A percentile compares a stretch with the other conserved stretches of the same genome.
These are phyloP conservation scores for Ascoidea tarda DNA, from an alignment of 805 yeast species.

Conservation along the genomic window DNA sequence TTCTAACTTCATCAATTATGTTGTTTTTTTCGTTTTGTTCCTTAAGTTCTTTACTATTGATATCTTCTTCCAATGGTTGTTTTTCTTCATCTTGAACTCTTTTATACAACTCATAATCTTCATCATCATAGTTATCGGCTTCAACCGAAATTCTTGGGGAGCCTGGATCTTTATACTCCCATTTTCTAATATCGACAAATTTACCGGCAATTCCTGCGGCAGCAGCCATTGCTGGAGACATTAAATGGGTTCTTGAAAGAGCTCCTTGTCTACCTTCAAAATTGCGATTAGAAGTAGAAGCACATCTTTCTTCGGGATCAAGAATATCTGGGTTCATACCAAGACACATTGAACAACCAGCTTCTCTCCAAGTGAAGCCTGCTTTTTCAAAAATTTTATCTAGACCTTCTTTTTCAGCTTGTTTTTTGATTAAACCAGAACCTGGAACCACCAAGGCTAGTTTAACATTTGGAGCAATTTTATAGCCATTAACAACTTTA, in stretches of 20 bases:
- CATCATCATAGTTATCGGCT: slow-evolving; percentile 20
- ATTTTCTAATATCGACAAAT: slow-evolving; percentile 81
- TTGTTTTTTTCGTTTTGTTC: slow-evolving; percentile 30
- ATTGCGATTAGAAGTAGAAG: slow-evolving; percentile 96
- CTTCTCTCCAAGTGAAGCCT: slow-evolving; percentile 98
- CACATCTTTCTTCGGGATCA: slow-evolving; percentile 93
- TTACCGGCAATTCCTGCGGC: slow-evolving; percentile 93
- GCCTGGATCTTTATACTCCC: slow-evolving; percentile 45
- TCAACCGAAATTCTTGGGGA: slow-evolving; percentile 37
- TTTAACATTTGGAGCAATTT: slow-evolving; percentile 69
- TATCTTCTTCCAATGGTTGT: slow-evolving; percentile 37
- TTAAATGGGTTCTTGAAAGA: slow-evolving; percentile 83
- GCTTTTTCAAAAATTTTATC: slow-evolving; percentile 84
- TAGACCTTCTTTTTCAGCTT: slow-evolving; percentile 91
- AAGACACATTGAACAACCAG: slow-evolving; percentile 98
- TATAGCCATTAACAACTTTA: slow-evolving; percentile 76
- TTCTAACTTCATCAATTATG: slow-evolving; percentile 36
- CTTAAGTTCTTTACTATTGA: slow-evolving; percentile 23
- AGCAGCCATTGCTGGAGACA: slow-evolving; percentile 99
- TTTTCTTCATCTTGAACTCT: slow-evolving; percentile 65
- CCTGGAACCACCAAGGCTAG: slow-evolving; percentile 93
- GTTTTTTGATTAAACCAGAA: slow-evolving; percentile 84
- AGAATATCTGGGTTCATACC: slow-evolving; percentile 99
- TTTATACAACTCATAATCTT: slow-evolving; percentile 46
- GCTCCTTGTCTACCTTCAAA: slow-evolving; percentile 99